Percentiles rank a stretch among this genome's conserved stretches.
These are phyloP conservation scores for Eutypa lata DNA, from an alignment of 2,329 filamentous ascomycete species.

Conservation along the genomic window DNA sequence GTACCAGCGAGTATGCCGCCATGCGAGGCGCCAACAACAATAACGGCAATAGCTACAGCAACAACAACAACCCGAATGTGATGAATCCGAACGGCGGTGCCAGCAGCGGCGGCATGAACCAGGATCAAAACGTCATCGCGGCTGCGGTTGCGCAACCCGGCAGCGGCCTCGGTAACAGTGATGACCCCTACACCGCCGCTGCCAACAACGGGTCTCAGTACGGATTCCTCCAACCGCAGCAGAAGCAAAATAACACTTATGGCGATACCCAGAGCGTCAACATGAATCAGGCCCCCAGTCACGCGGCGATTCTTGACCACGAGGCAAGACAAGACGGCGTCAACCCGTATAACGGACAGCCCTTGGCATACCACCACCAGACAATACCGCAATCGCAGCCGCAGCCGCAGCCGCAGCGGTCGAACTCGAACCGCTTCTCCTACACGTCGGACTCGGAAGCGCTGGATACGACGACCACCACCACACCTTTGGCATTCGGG, in stretches of 20 bases:
- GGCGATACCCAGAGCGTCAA: conserved; percentile 42
- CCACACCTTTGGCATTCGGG: conserved; percentile 1
- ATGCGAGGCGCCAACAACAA: conserved; percentile 13
- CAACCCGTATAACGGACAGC: conserved; percentile 54
- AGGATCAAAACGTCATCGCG: conserved; percentile 58
- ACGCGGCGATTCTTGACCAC: conserved; percentile 47
- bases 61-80: not conserved
- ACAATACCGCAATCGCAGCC: not conserved
- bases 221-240: too few species aligned
- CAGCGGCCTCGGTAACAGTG: conserved; percentile 30
- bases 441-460: conserved; percentile 16
- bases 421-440: conserved; percentile 10
- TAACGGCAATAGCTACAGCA: not conserved
- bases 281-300: conserved; percentile 47
- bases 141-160: conserved; percentile 55
- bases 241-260: conserved; percentile 32
- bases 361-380: conserved; percentile 18
- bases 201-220: conserved; percentile 15
- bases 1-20: conserved; percentile 18
- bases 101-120: conserved; percentile 5
- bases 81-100: conserved; percentile 6
- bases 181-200: conserved; percentile 23
- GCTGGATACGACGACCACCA: conserved; percentile 12
- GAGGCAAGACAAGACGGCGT: conserved; percentile 53
- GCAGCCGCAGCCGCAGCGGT: conserved; percentile 10